Evolutionary conservation across 2,329 filamentous ascomycete genomes (phyloP), one percentile per base, ranked within the genome.

Genomic region (Pseudocercospora crystallina): DNA sequence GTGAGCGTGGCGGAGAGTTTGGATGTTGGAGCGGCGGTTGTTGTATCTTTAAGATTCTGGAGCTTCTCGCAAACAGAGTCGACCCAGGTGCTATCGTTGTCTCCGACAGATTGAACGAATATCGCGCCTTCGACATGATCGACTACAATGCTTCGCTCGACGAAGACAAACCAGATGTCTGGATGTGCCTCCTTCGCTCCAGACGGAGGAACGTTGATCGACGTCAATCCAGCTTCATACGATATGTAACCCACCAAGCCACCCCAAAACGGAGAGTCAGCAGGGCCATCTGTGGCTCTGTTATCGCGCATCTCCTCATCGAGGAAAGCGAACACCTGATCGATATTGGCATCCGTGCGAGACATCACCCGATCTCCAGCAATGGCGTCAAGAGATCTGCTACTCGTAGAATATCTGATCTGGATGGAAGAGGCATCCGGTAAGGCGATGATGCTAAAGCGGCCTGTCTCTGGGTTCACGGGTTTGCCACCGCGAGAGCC

Each of bases 211-310:
- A 86, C 73, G 43, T 74, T 69, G 47, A 84, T 83, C 13, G 78
- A 82, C 57, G 78, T 74, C 1, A 95, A 73, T 0, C 89, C 89
- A 65, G 90, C 82, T 68, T 96, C 90, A 54, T 96, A 95, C 0
- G 88, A 90, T 43, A 90, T 80, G 62, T 86, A 95, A 0, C 90
- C 90, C 71, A 95, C 82, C 52, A 95, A 84, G 0, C 90, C 90
- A 44, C 89, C 90, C 70, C 88, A 83, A 65, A 95, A 96, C 0
- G 87, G 80, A 0, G 72, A 71, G 32, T 66, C 61, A 0, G 62
- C 55, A 26, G 61, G 58, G 4, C 73, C 73, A 8, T 58, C 65
- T 1, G 51, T 54, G 1, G 69, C 69, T 46, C 61, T 66, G 5
- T 70, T 66, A 7, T 59, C 49, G 32, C 65, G 56, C 65, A 76